These are phyloP conservation scores for Miamiensis avidus DNA, from an alignment of 169 alveolate genomes.

Conservation along the genomic window DNA sequence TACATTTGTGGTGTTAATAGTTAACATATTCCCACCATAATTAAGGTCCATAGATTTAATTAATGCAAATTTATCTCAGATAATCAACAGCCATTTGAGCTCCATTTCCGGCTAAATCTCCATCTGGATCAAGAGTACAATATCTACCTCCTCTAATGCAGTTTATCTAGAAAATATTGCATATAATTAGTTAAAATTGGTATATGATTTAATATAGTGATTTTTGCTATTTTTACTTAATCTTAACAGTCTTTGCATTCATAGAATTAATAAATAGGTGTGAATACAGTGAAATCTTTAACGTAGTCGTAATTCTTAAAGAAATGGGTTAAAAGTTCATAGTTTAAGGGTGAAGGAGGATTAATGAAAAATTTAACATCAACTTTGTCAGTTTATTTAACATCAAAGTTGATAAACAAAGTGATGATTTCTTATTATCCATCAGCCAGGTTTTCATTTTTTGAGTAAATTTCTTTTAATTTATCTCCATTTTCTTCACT, in stretches of 20 bases:
- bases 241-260: no score
- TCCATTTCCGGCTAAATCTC: not conserved
- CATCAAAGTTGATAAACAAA: not conserved
- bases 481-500: not conserved
- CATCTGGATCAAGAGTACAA: not conserved
- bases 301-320: not conserved
- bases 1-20: not conserved
- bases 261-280: no score
- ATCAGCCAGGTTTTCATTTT: not conserved
- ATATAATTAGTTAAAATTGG: no score
- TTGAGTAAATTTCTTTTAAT: no score
- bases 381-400: not conserved
- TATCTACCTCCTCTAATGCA: not conserved
- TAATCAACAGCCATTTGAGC: not conserved
- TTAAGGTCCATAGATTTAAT: not conserved
- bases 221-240: no score
- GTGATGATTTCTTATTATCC: not conserved
- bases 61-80: not conserved
- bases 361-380: not conserved
- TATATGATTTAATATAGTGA: no score
- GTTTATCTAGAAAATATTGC: no score
- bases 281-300: not conserved
- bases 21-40: not conserved
- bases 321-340: not conserved
- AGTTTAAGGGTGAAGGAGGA: not conserved